phyloP scores from a whole-genome alignment of 352 stramenopile genomes.

The Phytophthora parvispora region DNA sequence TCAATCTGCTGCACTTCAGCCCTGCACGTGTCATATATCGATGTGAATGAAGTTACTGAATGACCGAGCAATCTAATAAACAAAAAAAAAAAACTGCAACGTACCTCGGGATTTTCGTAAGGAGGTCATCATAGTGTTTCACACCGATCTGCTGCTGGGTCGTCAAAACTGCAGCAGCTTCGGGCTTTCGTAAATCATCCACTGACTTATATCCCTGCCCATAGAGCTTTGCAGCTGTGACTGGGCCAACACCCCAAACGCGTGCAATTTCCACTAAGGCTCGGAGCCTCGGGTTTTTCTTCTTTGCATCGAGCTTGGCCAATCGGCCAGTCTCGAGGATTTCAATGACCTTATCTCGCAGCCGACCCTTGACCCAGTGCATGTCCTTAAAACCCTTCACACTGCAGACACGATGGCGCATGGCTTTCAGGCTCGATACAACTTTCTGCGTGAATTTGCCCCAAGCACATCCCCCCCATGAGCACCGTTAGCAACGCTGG shows the following conservation, averaged over 20 bases:
- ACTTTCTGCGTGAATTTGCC: slow-evolving; percentile 55
- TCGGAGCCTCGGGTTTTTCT: slow-evolving; percentile 62
- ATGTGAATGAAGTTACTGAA: too few relatives aligned
- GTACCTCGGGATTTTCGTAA: slow-evolving; percentile 76
- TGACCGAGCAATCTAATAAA: neutral
- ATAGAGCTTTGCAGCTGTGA: slow-evolving; percentile 83
- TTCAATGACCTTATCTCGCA: slow-evolving; percentile 80
- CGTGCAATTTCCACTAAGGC: slow-evolving; percentile 72
- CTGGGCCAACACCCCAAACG: slow-evolving; percentile 85
- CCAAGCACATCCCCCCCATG: neutral
- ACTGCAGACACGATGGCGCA: slow-evolving; percentile 64
- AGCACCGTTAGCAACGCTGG: neutral
- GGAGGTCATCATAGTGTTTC: slow-evolving; percentile 84
- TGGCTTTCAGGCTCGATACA: slow-evolving; percentile 75
- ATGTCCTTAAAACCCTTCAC: slow-evolving; percentile 71
- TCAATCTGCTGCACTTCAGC: slow-evolving; percentile 82
- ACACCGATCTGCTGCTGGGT: slow-evolving; percentile 83
- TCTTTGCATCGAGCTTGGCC: slow-evolving; percentile 87
- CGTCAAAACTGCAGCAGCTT: slow-evolving; percentile 52
- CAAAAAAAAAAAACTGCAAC: neutral
- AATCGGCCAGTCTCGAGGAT: slow-evolving; percentile 81
- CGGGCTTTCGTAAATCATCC: slow-evolving; percentile 55
- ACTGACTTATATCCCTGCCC: slow-evolving; percentile 76
- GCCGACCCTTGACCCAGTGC: slow-evolving; percentile 75
- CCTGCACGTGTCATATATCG: too few relatives aligned